Evolutionary conservation across 2,329 filamentous ascomycete species (phyloP).

Genomic region (Cadophora sp.): DNA sequence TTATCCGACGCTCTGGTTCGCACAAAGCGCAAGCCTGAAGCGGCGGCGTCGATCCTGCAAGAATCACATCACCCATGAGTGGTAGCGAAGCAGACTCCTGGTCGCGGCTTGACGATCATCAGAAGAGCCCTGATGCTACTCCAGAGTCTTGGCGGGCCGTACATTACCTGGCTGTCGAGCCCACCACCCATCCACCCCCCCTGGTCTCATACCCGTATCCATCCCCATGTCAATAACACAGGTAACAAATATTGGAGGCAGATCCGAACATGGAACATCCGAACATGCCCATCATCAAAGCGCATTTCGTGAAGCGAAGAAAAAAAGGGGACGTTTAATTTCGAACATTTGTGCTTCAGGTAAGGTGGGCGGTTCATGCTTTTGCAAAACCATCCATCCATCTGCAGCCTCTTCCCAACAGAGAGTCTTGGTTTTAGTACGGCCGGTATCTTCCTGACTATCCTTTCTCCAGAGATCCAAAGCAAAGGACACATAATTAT

Average conservation of each 20-base stretch:
- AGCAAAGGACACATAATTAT: not conserved
- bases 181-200: slow-evolving; percentile 13
- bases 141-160: slow-evolving; percentile 15
- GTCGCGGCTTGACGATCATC: slow-evolving; percentile 35
- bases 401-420: not conserved
- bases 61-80: slow-evolving; percentile 10
- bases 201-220: slow-evolving; percentile 21
- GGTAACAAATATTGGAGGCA: slow-evolving; percentile 23
- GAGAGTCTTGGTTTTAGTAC: too few relatives aligned
- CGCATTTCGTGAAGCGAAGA: slow-evolving; percentile 8
- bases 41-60: slow-evolving; percentile 33
- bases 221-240: slow-evolving; percentile 17
- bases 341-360: slow-evolving; percentile 27
- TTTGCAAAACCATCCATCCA: not conserved
- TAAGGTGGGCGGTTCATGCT: slow-evolving; percentile 19
- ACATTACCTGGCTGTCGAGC: slow-evolving; percentile 5
- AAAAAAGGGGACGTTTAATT: slow-evolving; percentile 26
- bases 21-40: slow-evolving; percentile 30
- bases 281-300: slow-evolving; percentile 14
- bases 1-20: slow-evolving; percentile 38
- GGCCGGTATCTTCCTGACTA: too few relatives aligned
- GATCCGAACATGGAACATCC: slow-evolving; percentile 13
- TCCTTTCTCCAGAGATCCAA: not conserved
- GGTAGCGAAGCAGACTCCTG: slow-evolving; percentile 33
- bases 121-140: slow-evolving; percentile 15